Evolutionary conservation across 2,329 filamentous ascomycete species (phyloP), one percentile per base, ranked within the genome.

Genomic region (Huntiella moniliformis): DNA sequence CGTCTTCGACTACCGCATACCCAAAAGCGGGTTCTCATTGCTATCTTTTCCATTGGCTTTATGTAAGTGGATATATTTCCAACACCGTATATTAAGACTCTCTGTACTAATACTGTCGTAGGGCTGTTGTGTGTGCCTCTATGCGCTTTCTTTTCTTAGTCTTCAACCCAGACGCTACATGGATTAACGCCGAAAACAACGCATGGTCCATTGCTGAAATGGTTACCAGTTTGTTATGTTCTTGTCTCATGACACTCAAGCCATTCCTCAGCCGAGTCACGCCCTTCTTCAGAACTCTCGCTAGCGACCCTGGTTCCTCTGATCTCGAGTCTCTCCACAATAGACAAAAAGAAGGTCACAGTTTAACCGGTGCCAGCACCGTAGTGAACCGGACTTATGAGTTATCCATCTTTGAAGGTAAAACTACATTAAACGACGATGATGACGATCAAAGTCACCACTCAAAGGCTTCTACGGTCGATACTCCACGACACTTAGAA

Each of bases 41-140:
- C 52, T 5, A 54, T 57, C 15, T 58, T 58, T 42, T 53, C 52
- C 15, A 52, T 57, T 12, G 56, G 56, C 2, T 55, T 57, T 42
- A 52, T 58, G 56, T 55, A 43, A 48, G 55, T 49, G 7, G 10
- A 16, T 2, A 10, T 16, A 5, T 8, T 5, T 12, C 8, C 18
- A 17, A 3, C 5, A 5, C n/a, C 17, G 6, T 2, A 15, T 5
- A 10, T 22, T 22, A 12, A n/a, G 10, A 5, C 5, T 34, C 5
- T 34, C 11, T 12, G 16, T 18, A 33, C 17, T 44, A 16, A 48
- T 16, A 32, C n/a, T 31, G 6, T 11, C 4, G n/a, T 13, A 48
- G 43, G 6, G 56, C 54, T 12, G 51, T 54, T 15, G 50, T 49
- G 35, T 52, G 56, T 41, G 54, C 54, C 12, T 44, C 54, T 11